These are phyloP conservation scores for Tritrichomonas musculus DNA, from an alignment of 208 protist species.

Conservation along the genomic window DNA sequence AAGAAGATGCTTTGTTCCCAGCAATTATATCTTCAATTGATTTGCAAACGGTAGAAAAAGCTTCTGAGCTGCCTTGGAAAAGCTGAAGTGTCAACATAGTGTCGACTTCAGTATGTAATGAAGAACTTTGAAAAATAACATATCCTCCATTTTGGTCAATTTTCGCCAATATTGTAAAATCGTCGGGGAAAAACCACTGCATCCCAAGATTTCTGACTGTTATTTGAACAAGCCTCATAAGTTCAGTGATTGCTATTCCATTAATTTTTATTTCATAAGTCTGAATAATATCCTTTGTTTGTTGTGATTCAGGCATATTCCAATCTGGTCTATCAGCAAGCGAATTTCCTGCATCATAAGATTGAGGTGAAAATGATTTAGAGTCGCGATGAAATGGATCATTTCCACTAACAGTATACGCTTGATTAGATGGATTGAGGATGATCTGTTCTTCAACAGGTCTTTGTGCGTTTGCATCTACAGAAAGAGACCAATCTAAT, in stretches of 20 bases:
- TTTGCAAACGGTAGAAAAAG: no score
- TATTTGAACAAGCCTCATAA: neutral
- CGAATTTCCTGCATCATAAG: neutral
- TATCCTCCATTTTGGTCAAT: neutral
- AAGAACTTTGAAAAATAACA: neutral
- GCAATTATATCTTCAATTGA: no score
- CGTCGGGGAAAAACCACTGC: neutral
- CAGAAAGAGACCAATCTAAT: neutral
- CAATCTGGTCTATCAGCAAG: neutral
- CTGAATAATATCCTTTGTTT: neutral
- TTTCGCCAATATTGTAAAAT: neutral
- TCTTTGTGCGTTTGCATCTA: neutral
- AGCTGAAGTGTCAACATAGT: no score
- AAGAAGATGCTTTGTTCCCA: no score
- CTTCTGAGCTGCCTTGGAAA: no score
- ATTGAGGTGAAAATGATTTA: neutral
- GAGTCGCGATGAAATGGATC: neutral
- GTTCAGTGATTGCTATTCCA: neutral
- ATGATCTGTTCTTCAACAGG: neutral
- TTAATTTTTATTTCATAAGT: neutral
- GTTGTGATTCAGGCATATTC: neutral
- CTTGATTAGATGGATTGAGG: neutral
- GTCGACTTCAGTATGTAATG: no score
- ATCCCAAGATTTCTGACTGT: neutral
- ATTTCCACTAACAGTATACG: neutral